Evolutionary conservation across 495 filamentous ascomycete genomes (phyloP).

Genomic region (Annulohypoxylon stygium): DNA sequence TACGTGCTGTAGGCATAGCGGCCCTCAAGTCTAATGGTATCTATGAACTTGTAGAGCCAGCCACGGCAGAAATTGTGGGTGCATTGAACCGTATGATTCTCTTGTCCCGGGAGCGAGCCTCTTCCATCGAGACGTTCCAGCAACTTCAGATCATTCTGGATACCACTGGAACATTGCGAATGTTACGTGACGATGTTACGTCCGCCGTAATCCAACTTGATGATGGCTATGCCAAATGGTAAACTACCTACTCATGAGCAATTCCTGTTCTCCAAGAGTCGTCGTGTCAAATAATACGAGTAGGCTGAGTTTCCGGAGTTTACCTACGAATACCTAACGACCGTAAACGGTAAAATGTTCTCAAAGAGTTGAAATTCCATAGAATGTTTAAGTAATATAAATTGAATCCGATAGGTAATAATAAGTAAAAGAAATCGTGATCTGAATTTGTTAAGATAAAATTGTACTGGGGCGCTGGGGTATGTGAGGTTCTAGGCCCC

Average conservation of each 20-base stretch:
- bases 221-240: slow-evolving; percentile 13
- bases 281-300: not conserved
- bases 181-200: slow-evolving; percentile 3
- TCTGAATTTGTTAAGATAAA: too few species aligned
- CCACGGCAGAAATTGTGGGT: slow-evolving; percentile 12
- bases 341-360: too few species aligned
- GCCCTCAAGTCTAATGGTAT: slow-evolving; percentile 29
- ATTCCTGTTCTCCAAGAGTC: not conserved
- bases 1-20: slow-evolving; percentile 14
- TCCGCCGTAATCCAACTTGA: slow-evolving; percentile 10
- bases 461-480: too few species aligned
- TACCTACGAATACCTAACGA: not conserved
- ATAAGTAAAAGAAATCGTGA: too few species aligned
- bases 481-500: too few species aligned
- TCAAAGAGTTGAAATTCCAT: too few species aligned
- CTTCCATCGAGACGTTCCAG: slow-evolving; percentile 10
- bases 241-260: slow-evolving; percentile 10
- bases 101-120: not conserved
- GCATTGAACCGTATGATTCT: slow-evolving; percentile 38
- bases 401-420: too few species aligned
- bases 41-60: slow-evolving; percentile 20
- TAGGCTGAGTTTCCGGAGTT: not conserved
- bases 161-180: slow-evolving; percentile 10
- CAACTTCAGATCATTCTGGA: slow-evolving; percentile 30
- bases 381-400: too few species aligned